Base-by-base conservation (phyloP, 257 asterid species). In the Solanum chilense region DNA sequence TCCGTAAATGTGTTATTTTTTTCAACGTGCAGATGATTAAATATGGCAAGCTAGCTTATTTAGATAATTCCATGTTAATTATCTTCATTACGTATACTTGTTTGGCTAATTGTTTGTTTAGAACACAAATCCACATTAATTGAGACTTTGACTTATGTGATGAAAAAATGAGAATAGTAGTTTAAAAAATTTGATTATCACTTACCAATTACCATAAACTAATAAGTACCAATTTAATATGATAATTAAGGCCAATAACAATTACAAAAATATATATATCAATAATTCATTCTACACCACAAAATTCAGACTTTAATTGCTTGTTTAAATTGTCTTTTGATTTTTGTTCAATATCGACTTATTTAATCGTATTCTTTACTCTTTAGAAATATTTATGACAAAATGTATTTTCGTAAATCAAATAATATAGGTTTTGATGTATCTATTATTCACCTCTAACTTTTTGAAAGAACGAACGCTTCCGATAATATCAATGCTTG, bases 401-500 rank as follows among this genome's bases (percentile, higher is more conserved):
- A 3, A 27, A 68, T 13, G 3, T 68, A 27, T 0, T 68, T 68
- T 69, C 0, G 0, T 2, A 52, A 18, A 69, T 29, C 12, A 62
- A 62, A 62, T 4, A 62, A 23, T 21, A 58, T 23, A 56, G 4
- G 4, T 56, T 11, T 20, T 20, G 2, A 56, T 56, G 25, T 3
- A 21, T 6, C 73, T 27, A 66, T 1, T 27, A 66, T 18, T 27
- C 74, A 27, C 6, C 4, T 25, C 74, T 5, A 66, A 66, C 20
- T 52, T 52, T 16, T 52, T 16, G 10, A 3, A 52, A 52, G 8
- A 52, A 52, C 9, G 23, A 3, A 16, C 0, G 9, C 3, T 15
- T 52, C 4, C 3, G 1, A 16, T 52, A 5, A 16, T 2, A 0
- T 52, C 4, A 8, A 52, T 16, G 2, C 1, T 6, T 52, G 9